Conservation (phyloP, 306 rosid genomes). For the Ammopiptanthus mongolicus region DNA sequence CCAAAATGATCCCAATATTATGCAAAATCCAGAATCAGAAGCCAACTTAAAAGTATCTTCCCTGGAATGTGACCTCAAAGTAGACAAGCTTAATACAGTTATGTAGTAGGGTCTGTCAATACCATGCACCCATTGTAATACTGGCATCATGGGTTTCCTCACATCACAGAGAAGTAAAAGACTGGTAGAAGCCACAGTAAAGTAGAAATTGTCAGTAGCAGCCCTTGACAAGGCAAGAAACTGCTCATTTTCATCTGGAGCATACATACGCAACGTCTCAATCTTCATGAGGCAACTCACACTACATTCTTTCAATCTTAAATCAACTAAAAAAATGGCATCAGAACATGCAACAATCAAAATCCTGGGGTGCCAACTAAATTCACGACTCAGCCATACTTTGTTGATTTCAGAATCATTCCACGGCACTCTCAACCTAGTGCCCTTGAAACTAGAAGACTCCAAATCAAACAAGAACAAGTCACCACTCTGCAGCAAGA, state of each 20-base stretch:
- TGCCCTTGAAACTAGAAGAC: conserved; percentile 40
- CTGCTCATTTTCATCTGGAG: conserved; percentile 33
- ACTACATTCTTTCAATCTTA: conserved; percentile 31
- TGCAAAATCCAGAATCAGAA: conserved; percentile 60
- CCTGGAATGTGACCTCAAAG: conserved; percentile 47
- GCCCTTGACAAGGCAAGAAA: conserved; percentile 52
- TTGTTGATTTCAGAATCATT: conserved; percentile 18
- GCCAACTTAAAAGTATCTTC: conserved; percentile 43
- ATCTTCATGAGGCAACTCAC: conserved; percentile 53
- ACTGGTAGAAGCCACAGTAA: conserved; percentile 47
- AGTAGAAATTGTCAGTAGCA: conserved; percentile 41
- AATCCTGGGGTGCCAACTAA: conserved; percentile 66
- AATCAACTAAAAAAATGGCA: conserved; percentile 62
- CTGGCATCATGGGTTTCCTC: conserved; percentile 53
- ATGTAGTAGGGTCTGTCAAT: conserved; percentile 43
- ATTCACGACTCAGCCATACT: conserved; percentile 65
- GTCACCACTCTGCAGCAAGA: conserved; percentile 50
- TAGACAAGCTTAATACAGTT: conserved; percentile 45
- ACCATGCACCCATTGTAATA: conserved; percentile 62
- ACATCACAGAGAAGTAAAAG: conserved; percentile 60
- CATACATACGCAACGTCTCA: conserved; percentile 38
- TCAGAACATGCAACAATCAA: conserved; percentile 55
- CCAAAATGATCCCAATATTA: conserved; percentile 68
- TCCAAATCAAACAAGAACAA: conserved; percentile 64
- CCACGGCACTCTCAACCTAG: conserved; percentile 47